Base-by-base conservation (phyloP, 768 basidiomycete species). In the Leccinum variicolor region DNA sequence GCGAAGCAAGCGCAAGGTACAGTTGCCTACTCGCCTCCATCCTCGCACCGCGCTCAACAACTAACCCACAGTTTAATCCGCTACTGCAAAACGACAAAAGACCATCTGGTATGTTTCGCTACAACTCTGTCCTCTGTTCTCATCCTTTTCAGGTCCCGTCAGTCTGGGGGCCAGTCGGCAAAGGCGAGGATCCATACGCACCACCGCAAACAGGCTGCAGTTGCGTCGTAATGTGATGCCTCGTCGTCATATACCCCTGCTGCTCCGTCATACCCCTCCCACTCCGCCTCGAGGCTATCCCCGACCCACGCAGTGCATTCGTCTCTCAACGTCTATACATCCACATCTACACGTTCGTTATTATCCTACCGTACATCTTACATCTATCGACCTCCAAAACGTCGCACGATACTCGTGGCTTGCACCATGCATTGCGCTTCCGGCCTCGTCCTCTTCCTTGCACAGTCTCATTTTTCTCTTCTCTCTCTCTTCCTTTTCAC, bases 71-170 rank as follows among this genome's bases (percentile, higher is more conserved):
- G 95, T 70, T 74, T 98, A 64, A 95, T 98, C 68, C 87, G 89
- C 48, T 97, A 92, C 72, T 95, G 93, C 82, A 93, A 92, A 75
- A 87, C 86, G 45, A 97, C 94, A 51, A 91, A 90, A 70, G 95
- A 97, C 73, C 87, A 89, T 64, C 81, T 94, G 60, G 90, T 92
- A 71, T 17, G 41, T 41, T 41, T 41, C 67, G 88, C 81, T n/a
- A 10, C 19, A 3, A 15, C 17, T 19, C 31, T 6, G 31, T 17
- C 21, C 0, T n/a, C 7, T 23, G 10, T 23, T 19, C 51, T 70
- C 56, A 61, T 43, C 43, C 0, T 26, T 29, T 9, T 23, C 46
- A 6, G 92, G 84, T 94, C 52, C 94, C 94, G 15, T 92, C 90
- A 33, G 90, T 98, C 53, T 98, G 95, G 95, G 95, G 95, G 19